phyloP scores from a whole-genome alignment of 306 rosid species.

The Lotus japonicus region DNA sequence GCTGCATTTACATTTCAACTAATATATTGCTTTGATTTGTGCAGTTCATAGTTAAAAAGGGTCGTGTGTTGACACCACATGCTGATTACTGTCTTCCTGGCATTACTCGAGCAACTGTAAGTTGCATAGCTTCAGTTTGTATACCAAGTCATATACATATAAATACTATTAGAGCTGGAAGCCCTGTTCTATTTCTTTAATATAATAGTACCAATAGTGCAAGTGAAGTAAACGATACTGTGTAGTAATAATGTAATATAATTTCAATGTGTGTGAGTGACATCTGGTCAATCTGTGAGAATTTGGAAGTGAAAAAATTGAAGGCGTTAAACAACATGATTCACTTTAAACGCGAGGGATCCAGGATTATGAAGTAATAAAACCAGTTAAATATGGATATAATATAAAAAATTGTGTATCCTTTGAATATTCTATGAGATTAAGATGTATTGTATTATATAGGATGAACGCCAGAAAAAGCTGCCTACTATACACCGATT shows the following conservation, averaged over 20 bases:
- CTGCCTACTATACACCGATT: not conserved
- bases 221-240: not conserved
- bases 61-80: constrained; percentile 67
- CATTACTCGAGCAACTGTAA: constrained; percentile 75
- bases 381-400: not conserved
- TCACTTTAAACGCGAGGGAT: not conserved
- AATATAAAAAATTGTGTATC: not conserved
- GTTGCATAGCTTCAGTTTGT: constrained; percentile 8
- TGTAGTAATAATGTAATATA: not conserved
- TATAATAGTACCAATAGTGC: not conserved
- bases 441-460: not conserved
- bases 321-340: not conserved
- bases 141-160: not conserved
- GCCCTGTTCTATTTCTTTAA: not conserved
- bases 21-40: constrained; percentile 7
- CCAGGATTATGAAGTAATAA: not conserved
- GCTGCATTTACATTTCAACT: constrained; percentile 9
- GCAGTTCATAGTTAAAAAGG: constrained; percentile 79
- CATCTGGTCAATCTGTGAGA: not conserved
- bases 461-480: not conserved
- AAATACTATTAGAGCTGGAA: no score
- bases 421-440: not conserved
- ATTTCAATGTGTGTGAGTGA: not conserved
- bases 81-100: constrained; percentile 94
- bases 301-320: not conserved